phyloP scores from a whole-genome alignment of 2,329 filamentous ascomycete species.

The Fusarium sp. region DNA sequence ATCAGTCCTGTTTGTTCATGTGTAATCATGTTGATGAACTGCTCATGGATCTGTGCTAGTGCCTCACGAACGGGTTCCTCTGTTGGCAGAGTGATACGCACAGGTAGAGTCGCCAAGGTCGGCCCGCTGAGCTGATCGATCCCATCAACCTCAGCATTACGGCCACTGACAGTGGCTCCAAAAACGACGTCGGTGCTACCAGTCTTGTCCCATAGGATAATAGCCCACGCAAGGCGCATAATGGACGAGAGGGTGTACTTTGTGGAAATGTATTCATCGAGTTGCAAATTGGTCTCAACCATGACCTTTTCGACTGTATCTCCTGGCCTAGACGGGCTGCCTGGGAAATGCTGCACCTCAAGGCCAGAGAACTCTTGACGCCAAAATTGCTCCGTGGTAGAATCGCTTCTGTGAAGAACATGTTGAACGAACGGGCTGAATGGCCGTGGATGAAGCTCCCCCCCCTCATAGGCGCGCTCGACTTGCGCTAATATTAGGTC shows the following conservation, averaged over 20 bases:
- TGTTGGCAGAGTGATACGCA: not conserved
- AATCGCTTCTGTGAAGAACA: not conserved
- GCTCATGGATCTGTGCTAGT: not conserved
- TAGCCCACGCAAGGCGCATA: not conserved
- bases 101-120: not conserved
- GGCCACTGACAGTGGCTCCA: not conserved
- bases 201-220: not conserved
- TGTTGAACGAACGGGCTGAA: not conserved
- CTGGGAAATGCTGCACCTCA: not conserved
- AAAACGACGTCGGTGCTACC: not conserved
- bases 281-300: not conserved
- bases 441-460: not conserved
- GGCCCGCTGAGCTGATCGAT: constrained; percentile 1
- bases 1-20: not conserved
- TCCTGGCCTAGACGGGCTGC: not conserved
- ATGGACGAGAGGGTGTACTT: not conserved
- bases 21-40: constrained; percentile 5
- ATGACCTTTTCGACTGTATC: not conserved
- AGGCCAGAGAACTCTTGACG: not conserved
- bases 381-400: not conserved
- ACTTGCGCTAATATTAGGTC: not conserved
- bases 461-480: not conserved
- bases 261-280: not conserved
- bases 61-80: rapidly evolving
- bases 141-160: not conserved